These are phyloP conservation scores for Lycium barbarum DNA, from an alignment of 257 asterid genomes.

Conservation along the genomic window DNA sequence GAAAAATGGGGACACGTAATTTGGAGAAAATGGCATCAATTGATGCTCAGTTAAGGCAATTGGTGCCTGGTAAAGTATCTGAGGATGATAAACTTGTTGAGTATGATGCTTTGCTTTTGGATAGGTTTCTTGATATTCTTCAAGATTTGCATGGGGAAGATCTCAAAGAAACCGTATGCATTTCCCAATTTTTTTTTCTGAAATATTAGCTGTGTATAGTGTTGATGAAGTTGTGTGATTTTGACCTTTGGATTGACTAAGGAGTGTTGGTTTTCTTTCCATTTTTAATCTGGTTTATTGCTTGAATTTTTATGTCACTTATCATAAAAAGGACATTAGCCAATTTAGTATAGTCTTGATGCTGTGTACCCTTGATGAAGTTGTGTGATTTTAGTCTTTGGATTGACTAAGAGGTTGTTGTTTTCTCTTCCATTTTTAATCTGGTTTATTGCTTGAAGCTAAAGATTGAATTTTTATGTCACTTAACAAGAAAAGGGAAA, in stretches of 20 bases:
- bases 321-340: too few species aligned
- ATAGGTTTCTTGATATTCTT: slow-evolving; percentile 59
- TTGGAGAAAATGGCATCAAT: slow-evolving; percentile 58
- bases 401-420: neutral
- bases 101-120: slow-evolving; percentile 62
- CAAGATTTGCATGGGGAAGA: slow-evolving; percentile 61
- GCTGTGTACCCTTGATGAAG: neutral
- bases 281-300: too few species aligned
- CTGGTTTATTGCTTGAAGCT: neutral
- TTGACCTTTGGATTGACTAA: neutral
- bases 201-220: neutral
- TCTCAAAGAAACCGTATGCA: slow-evolving; percentile 50
- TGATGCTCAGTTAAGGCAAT: slow-evolving; percentile 56
- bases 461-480: neutral
- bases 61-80: slow-evolving; percentile 58
- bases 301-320: neutral
- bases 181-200: neutral
- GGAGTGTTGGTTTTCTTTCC: neutral
- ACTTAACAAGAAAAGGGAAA: neutral
- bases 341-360: neutral
- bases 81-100: slow-evolving; percentile 63
- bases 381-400: neutral
- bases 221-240: neutral
- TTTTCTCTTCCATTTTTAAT: neutral
- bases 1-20: slow-evolving; percentile 45